Percentiles rank a stretch among this genome's conserved stretches.
Evolutionary conservation across 2,329 filamentous ascomycete species (phyloP).

Genomic region (Dissoconium aciculare): DNA sequence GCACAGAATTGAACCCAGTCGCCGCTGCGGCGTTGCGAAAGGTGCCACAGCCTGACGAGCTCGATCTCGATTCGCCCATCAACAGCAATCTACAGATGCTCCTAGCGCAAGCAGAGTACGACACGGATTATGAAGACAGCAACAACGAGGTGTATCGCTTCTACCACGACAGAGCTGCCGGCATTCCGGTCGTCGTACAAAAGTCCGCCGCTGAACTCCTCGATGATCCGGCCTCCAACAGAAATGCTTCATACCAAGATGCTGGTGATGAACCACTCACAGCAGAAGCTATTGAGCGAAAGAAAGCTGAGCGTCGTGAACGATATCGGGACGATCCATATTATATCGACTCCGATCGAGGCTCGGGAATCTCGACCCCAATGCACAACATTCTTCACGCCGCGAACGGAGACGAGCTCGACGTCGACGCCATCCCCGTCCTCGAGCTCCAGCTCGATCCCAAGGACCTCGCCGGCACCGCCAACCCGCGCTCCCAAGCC

Average conservation of each 20-base stretch:
- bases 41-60: conserved; percentile 59
- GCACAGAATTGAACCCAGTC: conserved; percentile 84
- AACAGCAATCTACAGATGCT: conserved; percentile 57
- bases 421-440: conserved; percentile 90
- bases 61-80: conserved; percentile 71
- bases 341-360: conserved; percentile 51
- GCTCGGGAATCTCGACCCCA: conserved; percentile 53
- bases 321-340: conserved; percentile 88
- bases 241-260: conserved; percentile 32
- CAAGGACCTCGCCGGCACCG: conserved; percentile 8
- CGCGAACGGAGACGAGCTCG: conserved; percentile 62
- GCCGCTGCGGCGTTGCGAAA: conserved; percentile 69
- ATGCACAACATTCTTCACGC: conserved; percentile 56
- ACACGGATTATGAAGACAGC: conserved; percentile 28
- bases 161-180: conserved; percentile 28
- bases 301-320: conserved; percentile 63
- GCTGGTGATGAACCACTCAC: conserved; percentile 44
- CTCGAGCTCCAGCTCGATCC: conserved; percentile 70
- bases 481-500: conserved; percentile 2
- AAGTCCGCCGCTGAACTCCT: conserved; percentile 31
- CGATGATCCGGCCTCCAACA: conserved; percentile 21
- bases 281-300: conserved; percentile 55
- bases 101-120: conserved; percentile 39
- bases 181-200: conserved; percentile 7
- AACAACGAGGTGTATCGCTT: conserved; percentile 31